Conservation (phyloP, 2,329 filamentous ascomycete genomes). For the Tolypocladium pustulatum region DNA sequence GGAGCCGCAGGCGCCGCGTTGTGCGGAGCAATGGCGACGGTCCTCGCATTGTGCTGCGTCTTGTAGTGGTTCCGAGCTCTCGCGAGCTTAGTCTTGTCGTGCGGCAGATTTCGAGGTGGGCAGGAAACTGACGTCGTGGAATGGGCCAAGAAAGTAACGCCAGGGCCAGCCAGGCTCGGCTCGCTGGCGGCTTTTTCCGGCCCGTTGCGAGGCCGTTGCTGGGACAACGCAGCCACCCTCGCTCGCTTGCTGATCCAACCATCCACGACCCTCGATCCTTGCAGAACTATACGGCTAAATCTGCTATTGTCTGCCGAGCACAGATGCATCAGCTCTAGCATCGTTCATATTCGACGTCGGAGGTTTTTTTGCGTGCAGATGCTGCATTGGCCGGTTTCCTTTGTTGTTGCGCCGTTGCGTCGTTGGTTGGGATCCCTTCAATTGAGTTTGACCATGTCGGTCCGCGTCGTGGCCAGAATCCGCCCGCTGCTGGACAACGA, state of each 20-base stretch:
- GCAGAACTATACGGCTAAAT: not conserved
- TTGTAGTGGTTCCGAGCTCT: not conserved
- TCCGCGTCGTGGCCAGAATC: conserved; percentile 83
- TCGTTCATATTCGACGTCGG: not conserved
- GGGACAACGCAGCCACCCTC: not conserved
- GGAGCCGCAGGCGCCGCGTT: conserved; percentile 19
- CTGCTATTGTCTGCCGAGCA: not conserved
- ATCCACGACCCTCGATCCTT: not conserved
- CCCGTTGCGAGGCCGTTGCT: not conserved
- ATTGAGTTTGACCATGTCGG: conserved; percentile 37
- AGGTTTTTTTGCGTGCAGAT: not conserved
- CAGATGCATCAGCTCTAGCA: not conserved
- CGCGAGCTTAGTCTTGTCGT: not conserved
- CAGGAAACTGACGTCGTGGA: not conserved
- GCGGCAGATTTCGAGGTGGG: not conserved
- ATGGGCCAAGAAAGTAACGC: not conserved
- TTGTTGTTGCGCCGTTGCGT: conserved; percentile 2
- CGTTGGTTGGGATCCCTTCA: conserved; percentile 7
- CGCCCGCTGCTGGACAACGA: conserved; percentile 81
- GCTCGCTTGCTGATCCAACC: not conserved
- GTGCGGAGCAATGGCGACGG: conserved; percentile 28
- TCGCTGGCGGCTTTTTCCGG: conserved; percentile 20
- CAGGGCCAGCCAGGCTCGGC: not conserved
- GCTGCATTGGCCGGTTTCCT: not conserved
- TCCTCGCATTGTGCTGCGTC: conserved; percentile 27